Conservation (phyloP, 495 filamentous ascomycete genomes). For the Sordaria brevicollis region DNA sequence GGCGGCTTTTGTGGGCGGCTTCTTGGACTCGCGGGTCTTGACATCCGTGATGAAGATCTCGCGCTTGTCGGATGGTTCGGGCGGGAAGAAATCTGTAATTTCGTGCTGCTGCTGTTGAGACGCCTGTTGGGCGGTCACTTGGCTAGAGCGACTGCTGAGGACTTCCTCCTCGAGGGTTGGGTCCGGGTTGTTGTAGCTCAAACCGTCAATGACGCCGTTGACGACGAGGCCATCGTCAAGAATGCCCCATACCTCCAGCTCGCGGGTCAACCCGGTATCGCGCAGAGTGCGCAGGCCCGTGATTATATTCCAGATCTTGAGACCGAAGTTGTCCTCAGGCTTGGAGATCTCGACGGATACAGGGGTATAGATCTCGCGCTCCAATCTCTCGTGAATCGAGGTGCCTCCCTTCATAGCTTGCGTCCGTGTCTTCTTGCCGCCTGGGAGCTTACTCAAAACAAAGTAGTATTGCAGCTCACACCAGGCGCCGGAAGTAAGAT, state of each 20-base stretch:
- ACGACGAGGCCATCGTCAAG: conserved; percentile 67
- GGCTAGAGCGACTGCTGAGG: conserved; percentile 17
- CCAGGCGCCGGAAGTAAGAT: conserved; percentile 82
- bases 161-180: conserved; percentile 50
- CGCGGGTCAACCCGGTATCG: conserved; percentile 71
- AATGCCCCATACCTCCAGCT: conserved; percentile 87
- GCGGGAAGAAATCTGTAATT: conserved; percentile 14
- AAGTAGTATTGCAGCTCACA: conserved; percentile 94
- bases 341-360: conserved; percentile 62
- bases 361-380: conserved; percentile 71
- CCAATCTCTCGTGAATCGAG: conserved; percentile 67
- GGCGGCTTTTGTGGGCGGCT: conserved; percentile 54
- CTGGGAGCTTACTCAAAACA: conserved; percentile 55
- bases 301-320: conserved; percentile 86
- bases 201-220: conserved; percentile 81
- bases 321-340: conserved; percentile 72
- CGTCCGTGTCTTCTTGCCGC: conserved; percentile 62
- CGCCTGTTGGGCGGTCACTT: conserved; percentile 4
- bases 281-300: conserved; percentile 71
- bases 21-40: conserved; percentile 63
- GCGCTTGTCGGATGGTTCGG: conserved; percentile 3
- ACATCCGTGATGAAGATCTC: conserved; percentile 74
- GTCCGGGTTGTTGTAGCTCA: conserved; percentile 71
- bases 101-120: conserved; percentile 15
- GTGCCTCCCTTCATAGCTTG: conserved; percentile 75